Conservation (phyloP, 345 rosid species). For the Chamaenerion angustifolium region DNA sequence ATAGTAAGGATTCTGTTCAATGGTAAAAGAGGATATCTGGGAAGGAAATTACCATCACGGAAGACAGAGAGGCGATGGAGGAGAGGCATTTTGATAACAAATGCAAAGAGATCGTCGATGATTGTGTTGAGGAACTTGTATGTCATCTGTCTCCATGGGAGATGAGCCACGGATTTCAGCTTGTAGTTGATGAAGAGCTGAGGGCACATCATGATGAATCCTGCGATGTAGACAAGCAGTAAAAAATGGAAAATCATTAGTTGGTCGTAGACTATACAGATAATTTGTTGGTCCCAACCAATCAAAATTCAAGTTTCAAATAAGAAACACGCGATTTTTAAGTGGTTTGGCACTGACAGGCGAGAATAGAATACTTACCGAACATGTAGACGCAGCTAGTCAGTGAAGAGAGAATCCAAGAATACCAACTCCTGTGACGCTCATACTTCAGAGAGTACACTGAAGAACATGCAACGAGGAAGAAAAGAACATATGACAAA, state of each 20-base stretch:
- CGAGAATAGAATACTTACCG: too few species aligned
- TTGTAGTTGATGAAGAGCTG: slow-evolving; percentile 94
- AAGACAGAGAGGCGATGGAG: slow-evolving; percentile 90
- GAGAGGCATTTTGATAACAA: slow-evolving; percentile 94
- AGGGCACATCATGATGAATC: slow-evolving; percentile 98
- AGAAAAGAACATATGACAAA: slow-evolving; percentile 81
- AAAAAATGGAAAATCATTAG: not conserved
- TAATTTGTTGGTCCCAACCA: not conserved
- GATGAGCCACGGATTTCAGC: slow-evolving; percentile 88
- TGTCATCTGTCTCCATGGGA: slow-evolving; percentile 99
- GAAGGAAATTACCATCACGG: slow-evolving; percentile 58
- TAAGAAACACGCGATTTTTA: too few species aligned
- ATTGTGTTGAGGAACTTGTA: slow-evolving; percentile 97
- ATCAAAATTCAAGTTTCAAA: not conserved
- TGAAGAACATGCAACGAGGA: slow-evolving; percentile 75
- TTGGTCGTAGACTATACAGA: not conserved
- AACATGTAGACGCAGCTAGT: slow-evolving; percentile 99
- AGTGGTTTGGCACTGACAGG: too few species aligned
- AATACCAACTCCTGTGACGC: slow-evolving; percentile 97
- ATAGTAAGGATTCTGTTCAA: too few species aligned
- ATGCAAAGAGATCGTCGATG: slow-evolving; percentile 97
- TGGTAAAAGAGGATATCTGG: too few species aligned
- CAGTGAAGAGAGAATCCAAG: slow-evolving; percentile 88
- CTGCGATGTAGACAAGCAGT: slow-evolving; percentile 25
- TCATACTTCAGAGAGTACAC: slow-evolving; percentile 82